Base-by-base conservation (phyloP, 176 grass and related monocot genomes). In the Oryza glaberrima region DNA sequence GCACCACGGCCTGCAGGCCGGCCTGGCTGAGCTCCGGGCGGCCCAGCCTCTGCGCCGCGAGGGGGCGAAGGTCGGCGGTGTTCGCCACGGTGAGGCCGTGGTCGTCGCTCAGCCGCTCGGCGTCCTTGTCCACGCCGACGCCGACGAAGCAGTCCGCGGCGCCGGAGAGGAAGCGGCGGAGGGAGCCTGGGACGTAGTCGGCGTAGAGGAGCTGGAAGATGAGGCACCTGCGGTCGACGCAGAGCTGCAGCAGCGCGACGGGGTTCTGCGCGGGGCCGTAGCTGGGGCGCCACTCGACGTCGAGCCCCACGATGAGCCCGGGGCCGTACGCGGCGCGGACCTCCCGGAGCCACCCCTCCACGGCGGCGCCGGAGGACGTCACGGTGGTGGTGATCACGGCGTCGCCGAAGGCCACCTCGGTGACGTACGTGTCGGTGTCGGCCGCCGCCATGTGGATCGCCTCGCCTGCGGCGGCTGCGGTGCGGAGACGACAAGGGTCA, bases 181-280 rank as follows among this genome's bases (percentile, higher is more conserved):
- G 85, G 1, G 54, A 20, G 16, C 6, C 3, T 8, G 92, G 92
- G n/a, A 90, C 3, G 60, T 41, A 80, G 74, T 93, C 92, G 76
- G 88, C 88, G 67, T 90, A 60, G 84, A 87, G 71, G 77, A 98
- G 30, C 72, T 85, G 90, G 90, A 91, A 98, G 87, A 95, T n/a
- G 78, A 98, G 91, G 85, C 88, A 93, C 64, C 87, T 82, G 36
- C 34, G 80, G 25, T 6, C 88, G 26, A 98, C 89, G 81, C 91
- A 95, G 54, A 98, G 84, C 72, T 91, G 90, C 78, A 95, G 82
- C 38, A 88, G 46, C 35, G 86, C 95, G 1, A 84, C 79, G 10
- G 64, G 84, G 69, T 94, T 91, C 32, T 77, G 78, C 2, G 35
- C n/a, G 11, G 43, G 9, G 70, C 40, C 4, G 79, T 28, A 73